phyloP scores from a whole-genome alignment of 1,284 basidiomycete genomes.

The Porodaedalea pini region DNA sequence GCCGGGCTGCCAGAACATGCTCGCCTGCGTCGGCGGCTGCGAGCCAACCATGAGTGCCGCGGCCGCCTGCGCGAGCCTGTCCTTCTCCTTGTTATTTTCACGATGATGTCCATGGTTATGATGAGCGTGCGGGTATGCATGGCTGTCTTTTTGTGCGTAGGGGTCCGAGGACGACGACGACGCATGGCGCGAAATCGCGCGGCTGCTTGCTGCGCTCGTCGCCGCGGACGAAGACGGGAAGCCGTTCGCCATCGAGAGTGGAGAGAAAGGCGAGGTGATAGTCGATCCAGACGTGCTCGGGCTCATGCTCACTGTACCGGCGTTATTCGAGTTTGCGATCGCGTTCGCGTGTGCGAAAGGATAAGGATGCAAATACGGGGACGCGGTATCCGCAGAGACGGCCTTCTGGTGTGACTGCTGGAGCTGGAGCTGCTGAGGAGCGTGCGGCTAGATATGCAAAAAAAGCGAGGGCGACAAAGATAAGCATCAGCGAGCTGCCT shows the following conservation, averaged over 20 bases:
- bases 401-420: constrained; percentile 14
- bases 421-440: not conserved
- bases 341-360: constrained; percentile 1
- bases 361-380: constrained; percentile 4
- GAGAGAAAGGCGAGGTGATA: constrained; percentile 7
- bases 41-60: constrained; percentile 4
- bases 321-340: not conserved
- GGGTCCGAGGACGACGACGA: constrained; percentile 16
- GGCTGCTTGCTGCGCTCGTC: constrained; percentile 14
- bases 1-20: constrained; percentile 20
- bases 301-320: not conserved
- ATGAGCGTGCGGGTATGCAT: not conserved
- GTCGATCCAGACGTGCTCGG: constrained; percentile 10
- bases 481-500: constrained; percentile 7
- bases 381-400: constrained; percentile 3
- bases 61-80: constrained; percentile 6
- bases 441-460: constrained; percentile 12
- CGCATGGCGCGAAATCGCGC: constrained; percentile 19
- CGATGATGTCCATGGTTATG: not conserved
- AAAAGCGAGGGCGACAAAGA: not conserved
- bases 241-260: constrained; percentile 12
- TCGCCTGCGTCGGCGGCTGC: constrained; percentile 13
- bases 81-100: constrained; percentile 11
- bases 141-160: constrained; percentile 7
- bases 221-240: constrained; percentile 4